Conservation (phyloP, 306 rosid genomes). For the Inga leiocalycina region DNA sequence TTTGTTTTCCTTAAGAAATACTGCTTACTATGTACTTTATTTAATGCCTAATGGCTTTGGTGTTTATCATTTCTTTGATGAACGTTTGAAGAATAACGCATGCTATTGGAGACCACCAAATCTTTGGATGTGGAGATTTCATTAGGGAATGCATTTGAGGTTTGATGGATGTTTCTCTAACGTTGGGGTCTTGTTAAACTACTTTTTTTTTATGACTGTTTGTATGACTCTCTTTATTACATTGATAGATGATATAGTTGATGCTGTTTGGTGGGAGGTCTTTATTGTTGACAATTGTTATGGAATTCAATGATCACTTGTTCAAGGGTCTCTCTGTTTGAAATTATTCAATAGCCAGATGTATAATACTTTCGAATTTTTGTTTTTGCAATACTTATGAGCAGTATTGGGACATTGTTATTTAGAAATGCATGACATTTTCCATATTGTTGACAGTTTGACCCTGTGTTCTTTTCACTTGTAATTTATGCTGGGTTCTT, state of each 20-base stretch:
- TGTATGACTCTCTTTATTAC: background rate
- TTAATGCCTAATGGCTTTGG: background rate
- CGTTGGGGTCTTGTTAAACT: background rate
- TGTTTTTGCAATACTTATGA: constrained; percentile 6
- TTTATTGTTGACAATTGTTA: background rate
- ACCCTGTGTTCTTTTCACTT: background rate
- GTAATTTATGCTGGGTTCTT: constrained; percentile 13
- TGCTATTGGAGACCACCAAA: background rate
- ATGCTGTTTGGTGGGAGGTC: background rate
- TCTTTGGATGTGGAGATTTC: background rate
- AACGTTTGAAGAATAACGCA: background rate
- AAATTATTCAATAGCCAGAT: background rate
- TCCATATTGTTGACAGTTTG: constrained; percentile 10
- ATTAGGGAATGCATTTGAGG: background rate
- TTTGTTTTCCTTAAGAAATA: background rate
- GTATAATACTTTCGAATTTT: background rate
- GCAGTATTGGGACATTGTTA: background rate
- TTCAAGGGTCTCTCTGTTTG: background rate
- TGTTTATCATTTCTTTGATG: background rate
- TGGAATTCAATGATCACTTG: background rate
- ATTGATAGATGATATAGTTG: background rate
- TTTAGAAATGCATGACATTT: background rate
- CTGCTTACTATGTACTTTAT: constrained; percentile 1
- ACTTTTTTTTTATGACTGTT: background rate
- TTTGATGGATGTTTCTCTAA: background rate